Evolutionary conservation across 2,329 filamentous ascomycete genomes (phyloP).

Genomic region (Fusarium papillatum): DNA sequence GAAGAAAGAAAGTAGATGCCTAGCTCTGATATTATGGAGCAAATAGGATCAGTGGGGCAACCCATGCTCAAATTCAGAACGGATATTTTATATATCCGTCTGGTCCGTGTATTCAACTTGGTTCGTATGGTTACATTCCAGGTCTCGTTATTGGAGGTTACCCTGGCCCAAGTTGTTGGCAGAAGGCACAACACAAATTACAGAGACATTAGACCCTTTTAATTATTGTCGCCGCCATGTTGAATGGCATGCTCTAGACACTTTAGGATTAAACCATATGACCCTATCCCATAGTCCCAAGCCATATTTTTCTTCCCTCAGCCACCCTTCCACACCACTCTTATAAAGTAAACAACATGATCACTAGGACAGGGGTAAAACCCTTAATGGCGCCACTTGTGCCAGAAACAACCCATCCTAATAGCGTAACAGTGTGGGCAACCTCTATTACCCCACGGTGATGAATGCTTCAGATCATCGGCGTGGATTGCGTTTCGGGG

Average conservation of each 20-base stretch:
- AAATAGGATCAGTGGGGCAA: background rate
- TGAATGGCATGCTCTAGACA: background rate
- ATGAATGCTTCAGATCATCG: background rate
- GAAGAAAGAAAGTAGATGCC: background rate
- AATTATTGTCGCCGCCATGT: background rate
- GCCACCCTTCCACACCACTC: background rate
- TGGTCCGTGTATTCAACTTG: background rate
- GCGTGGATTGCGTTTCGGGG: background rate
- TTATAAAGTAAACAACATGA: background rate
- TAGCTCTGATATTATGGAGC: background rate
- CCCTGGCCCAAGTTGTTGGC: background rate
- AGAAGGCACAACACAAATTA: background rate
- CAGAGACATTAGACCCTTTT: background rate
- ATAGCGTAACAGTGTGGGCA: background rate
- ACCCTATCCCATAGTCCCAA: background rate
- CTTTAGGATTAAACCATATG: background rate
- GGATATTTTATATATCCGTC: background rate
- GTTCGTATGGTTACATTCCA: background rate
- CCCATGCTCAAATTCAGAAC: background rate
- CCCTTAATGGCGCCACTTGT: background rate
- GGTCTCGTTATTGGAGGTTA: too few species aligned
- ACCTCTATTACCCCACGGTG: background rate
- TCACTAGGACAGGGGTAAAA: background rate
- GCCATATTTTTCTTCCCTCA: background rate
- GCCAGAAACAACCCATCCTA: background rate